Conservation (phyloP, 352 stramenopile species). For the Saprolegnia parasitica region DNA sequence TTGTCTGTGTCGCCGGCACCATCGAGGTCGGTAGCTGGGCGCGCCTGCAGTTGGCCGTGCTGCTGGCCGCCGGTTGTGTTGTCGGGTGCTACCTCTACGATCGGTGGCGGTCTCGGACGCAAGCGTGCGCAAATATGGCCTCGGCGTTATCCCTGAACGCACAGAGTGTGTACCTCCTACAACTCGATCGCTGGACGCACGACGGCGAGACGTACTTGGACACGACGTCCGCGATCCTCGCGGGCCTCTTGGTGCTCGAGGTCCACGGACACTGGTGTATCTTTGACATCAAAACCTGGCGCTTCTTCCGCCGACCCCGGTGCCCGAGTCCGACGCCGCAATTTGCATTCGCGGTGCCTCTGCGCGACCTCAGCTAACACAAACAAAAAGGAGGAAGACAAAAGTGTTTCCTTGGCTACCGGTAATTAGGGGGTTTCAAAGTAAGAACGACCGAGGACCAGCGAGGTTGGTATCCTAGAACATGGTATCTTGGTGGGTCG, state of each 20-base stretch:
- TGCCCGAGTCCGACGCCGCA: neutral
- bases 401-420: too few relatives aligned
- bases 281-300: slow-evolving; percentile 30
- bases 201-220: slow-evolving; percentile 15
- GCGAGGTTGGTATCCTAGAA: too few relatives aligned
- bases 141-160: neutral
- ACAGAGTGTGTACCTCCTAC: neutral
- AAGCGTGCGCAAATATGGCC: neutral
- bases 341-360: neutral
- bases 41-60: neutral
- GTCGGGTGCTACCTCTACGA: slow-evolving; percentile 11
- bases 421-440: too few relatives aligned
- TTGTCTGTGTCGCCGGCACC: slow-evolving; percentile 5
- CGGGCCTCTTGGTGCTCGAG: slow-evolving; percentile 16
- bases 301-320: neutral
- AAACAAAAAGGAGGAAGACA: too few relatives aligned
- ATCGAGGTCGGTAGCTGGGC: neutral
- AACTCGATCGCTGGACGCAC: neutral
- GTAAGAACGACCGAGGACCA: too few relatives aligned
- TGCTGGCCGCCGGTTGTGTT: neutral
- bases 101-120: neutral
- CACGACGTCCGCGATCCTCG: slow-evolving; percentile 21
- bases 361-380: neutral
- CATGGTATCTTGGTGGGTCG: too few relatives aligned
- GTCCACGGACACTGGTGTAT: neutral